Evolutionary conservation across 805 yeast genomes (phyloP), one percentile per base, ranked within the genome.

Genomic region (Priceomyces castillae): DNA sequence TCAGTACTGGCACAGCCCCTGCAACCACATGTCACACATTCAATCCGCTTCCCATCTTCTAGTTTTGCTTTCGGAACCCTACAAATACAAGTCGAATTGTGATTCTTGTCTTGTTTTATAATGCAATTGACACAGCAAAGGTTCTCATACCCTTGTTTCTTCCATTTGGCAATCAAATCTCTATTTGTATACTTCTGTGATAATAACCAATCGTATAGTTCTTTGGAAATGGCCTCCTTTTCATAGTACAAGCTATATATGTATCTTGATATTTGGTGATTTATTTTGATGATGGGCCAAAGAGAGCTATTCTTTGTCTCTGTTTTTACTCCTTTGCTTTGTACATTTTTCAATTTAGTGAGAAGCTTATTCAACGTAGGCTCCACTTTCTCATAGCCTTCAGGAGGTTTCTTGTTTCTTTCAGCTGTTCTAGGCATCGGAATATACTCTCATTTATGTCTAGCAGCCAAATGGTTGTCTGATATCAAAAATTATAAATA

Each of bases 11-110:
- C 78, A 59, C 96, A 88, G 4, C 96, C 96, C 47, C 74, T 68
- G 54, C 96, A 88, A 0, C 96, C 96, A 69, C 96, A 88, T 23
- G 82, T 85, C 4, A 84, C 73, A 60, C 95, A 88, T 50, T 82
- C 76, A 11, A 76, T 57, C 5, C 45, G 47, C 34, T 48, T 54
- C 20, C 61, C 55, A 22, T 53, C 59, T 25, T 54, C 67, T 63
- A 81, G 57, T 3, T 73, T 78, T 1, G 75, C 75, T 50, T 80
- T 73, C 1, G 96, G 96, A 2, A 90, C 96, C 43, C 97, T 67
- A 58, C 97, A 90, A 16, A 90, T 79, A 62, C 97, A 90, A 0
- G 89, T 78, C 4, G 80, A 75, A 34, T 53, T 54, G 52, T 82
- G 85, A 52, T 78, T 78, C 36, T 74, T 81, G 48, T 84, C 89